Base-by-base conservation (phyloP, 352 stramenopile genomes). In the Phytopythium mirpurense region DNA sequence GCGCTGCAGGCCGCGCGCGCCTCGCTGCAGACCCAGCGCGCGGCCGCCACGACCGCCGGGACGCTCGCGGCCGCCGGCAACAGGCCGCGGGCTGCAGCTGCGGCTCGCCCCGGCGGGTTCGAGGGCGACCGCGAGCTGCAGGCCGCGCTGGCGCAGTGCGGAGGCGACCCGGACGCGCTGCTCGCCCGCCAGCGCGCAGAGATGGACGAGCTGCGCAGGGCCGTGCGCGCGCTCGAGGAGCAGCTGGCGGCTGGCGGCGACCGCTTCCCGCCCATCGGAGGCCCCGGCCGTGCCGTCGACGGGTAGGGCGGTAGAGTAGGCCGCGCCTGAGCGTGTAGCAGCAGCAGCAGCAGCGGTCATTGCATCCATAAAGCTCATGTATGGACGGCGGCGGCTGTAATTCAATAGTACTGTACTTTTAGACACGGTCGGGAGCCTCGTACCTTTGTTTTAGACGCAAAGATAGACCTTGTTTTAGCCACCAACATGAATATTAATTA, bases 11-110 rank as follows among this genome's bases (percentile, higher is more conserved):
- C 64, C 16, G 62, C 85, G 9, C 96, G 96, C 49, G 77, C 70
- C n/a, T 81, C 74, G 37, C 65, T 92, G 56, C 82, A 92, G 59
- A 92, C 87, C 68, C 78, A 92, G 54, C 72, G 78, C 14, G 79
- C 82, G 4, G 76, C 68, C 2, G 29, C 69, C 31, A 51, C 59
- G 11, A 70, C 62, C 40, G 56, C 59, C 49, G 56, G 59, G 29
- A 42, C 70, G 16, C 49, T 52, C 1, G 18, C 27, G 3, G 19
- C 19, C 2, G n/a, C n/a, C n/a, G n/a, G n/a, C n/a, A n/a, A n/a
- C n/a, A n/a, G n/a, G n/a, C n/a, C n/a, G n/a, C n/a, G n/a, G n/a
- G n/a, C n/a, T n/a, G n/a, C n/a, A n/a, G n/a, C n/a, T 7, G 18
- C 50, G 68, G 23, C 16, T 14, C 18, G 26, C 0, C 29, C 44